Percentiles rank a stretch among this genome's conserved stretches.
Evolutionary conservation across 345 rosid species (phyloP).

Genomic region (Arabidopsis thaliana): TAIR10.1 NC_003075.7:6604001-6604500

Average conservation of each 20-base stretch:
- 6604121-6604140: constrained; percentile 64
- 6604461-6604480: constrained; percentile 81
- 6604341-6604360: constrained; percentile 76
- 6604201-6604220: constrained; percentile 89
- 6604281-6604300: constrained; percentile 88
- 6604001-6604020: constrained; percentile 53
- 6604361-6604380: constrained; percentile 79
- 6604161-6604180: constrained; percentile 67
- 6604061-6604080: constrained; percentile 87
- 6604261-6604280: constrained; percentile 83
- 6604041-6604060: constrained; percentile 66
- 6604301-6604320: constrained; percentile 97
- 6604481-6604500: constrained; percentile 85
- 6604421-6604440: constrained; percentile 85
- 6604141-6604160: constrained; percentile 90
- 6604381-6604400: constrained; percentile 73
- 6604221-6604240: constrained; percentile 86
- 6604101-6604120: constrained; percentile 72
- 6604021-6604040: constrained; percentile 52
- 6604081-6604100: constrained; percentile 88
- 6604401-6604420: constrained; percentile 73
- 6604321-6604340: constrained; percentile 86
- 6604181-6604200: constrained; percentile 63
- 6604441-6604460: constrained; percentile 89
- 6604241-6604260: constrained; percentile 58